Evolutionary conservation across 495 filamentous ascomycete species (phyloP), one percentile per base, ranked within the genome.

Genomic region (Neurospora sp.): DNA sequence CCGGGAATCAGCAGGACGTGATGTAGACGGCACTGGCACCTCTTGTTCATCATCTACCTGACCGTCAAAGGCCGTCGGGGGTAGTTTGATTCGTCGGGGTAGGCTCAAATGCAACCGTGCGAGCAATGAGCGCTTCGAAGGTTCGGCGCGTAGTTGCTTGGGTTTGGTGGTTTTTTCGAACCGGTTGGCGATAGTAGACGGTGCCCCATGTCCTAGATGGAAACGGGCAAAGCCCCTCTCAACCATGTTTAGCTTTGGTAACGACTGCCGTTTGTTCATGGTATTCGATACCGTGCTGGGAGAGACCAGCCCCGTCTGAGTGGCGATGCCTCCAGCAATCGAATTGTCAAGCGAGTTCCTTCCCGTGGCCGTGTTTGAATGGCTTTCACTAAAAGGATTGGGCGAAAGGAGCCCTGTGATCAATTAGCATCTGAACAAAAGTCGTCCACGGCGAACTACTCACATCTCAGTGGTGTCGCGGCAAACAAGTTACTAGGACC

Each of bases 201-300:
- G 73, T 16, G 73, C 77, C 39, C 81, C 77, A 16, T 77, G 74
- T 9, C 78, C 80, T 14, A 73, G 71, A 20, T 79, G 76, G 44
- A 75, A 76, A 16, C 76, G 76, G 16, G 76, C 75, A 39, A 83
- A 82, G 37, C 80, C 74, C 73, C 80, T 80, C 68, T 80, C 75
- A 35, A 81, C 69, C 7, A 74, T 78, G 18, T 75, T 77, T 2
- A 79, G 70, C 42, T 78, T 75, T 22, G 73, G 73, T 53, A 77
- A 80, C 69, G 77, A 72, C 47, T 73, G 69, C 74, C 78, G 69
- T 74, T 78, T 18, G 70, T 73, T 42, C 8, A 70, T 61, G 39
- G 74, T 76, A 68, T 78, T 73, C 1, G 77, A 76, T 41, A 71
- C 27, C 20, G 73, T 69, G 12, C 69, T 37, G 3, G 68, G 45